phyloP scores from a whole-genome alignment of 2,329 filamentous ascomycete genomes.

The Epichloe typhina region DNA sequence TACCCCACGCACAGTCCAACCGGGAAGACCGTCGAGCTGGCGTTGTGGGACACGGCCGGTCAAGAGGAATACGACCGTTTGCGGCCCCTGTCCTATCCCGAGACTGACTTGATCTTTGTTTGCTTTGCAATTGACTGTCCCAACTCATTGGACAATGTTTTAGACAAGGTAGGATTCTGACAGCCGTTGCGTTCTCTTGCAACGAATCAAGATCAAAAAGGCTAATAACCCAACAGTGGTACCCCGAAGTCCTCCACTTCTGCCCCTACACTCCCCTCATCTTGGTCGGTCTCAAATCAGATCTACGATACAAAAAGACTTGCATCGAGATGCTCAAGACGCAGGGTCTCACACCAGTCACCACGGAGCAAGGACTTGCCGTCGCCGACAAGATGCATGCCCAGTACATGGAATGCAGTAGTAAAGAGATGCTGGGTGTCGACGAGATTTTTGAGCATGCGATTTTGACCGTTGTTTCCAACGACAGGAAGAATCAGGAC shows the following conservation, averaged over 20 bases:
- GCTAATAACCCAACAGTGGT: slow-evolving; percentile 54
- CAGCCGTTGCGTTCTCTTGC: no score
- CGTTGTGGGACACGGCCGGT: slow-evolving; percentile 95
- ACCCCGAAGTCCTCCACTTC: slow-evolving; percentile 96
- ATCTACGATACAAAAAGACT: slow-evolving; percentile 86
- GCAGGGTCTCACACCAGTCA: slow-evolving; percentile 90
- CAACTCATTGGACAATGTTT: slow-evolving; percentile 93
- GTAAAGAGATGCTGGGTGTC: slow-evolving; percentile 91
- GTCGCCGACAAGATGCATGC: slow-evolving; percentile 92
- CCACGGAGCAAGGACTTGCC: slow-evolving; percentile 72
- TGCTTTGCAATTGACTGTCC: slow-evolving; percentile 99
- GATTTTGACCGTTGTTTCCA: slow-evolving; percentile 77
- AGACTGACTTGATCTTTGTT: slow-evolving; percentile 95
- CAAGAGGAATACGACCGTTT: slow-evolving; percentile 98
- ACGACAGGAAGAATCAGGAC: slow-evolving; percentile 55
- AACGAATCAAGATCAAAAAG: neutral
- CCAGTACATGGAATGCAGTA: slow-evolving; percentile 95
- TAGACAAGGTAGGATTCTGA: slow-evolving; percentile 68
- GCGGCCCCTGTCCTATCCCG: slow-evolving; percentile 89
- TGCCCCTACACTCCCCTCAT: slow-evolving; percentile 94
- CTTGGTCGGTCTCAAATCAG: slow-evolving; percentile 91
- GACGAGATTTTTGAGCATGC: slow-evolving; percentile 93
- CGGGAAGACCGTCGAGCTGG: slow-evolving; percentile 91
- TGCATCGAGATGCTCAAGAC: slow-evolving; percentile 99
- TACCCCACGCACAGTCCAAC: slow-evolving; percentile 79